Evolutionary conservation across 768 basidiomycete genomes (phyloP).

Genomic region (Rhodocollybia butyracea): DNA sequence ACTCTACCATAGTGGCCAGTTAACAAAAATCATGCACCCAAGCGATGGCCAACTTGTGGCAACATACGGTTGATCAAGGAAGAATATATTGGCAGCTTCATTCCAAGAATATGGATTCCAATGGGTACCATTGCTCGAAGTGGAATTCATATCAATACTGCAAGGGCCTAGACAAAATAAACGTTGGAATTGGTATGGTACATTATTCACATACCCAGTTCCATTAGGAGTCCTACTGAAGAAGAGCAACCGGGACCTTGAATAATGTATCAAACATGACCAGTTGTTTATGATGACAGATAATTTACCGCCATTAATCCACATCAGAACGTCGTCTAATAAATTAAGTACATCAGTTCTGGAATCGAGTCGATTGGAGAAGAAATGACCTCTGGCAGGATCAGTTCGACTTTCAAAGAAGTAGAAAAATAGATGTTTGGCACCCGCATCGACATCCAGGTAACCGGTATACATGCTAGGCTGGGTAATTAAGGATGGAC

Average conservation of each 20-base stretch:
- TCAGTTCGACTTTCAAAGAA: constrained; percentile 69
- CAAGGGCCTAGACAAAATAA: constrained; percentile 29
- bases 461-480: constrained; percentile 41
- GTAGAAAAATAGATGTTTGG: constrained; percentile 68
- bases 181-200: background rate
- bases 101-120: constrained; percentile 71
- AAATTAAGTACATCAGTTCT: background rate
- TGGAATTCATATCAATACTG: constrained; percentile 26
- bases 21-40: background rate
- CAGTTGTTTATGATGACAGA: constrained; percentile 4
- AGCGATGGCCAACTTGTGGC: background rate
- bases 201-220: constrained; percentile 48
- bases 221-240: constrained; percentile 66
- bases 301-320: constrained; percentile 56
- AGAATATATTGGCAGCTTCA: constrained; percentile 65
- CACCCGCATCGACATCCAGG: constrained; percentile 45
- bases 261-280: background rate
- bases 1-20: constrained; percentile 23
- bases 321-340: constrained; percentile 66
- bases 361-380: constrained; percentile 20
- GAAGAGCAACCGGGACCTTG: constrained; percentile 56
- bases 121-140: constrained; percentile 54
- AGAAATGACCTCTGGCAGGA: constrained; percentile 45
- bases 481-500: background rate
- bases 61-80: constrained; percentile 59